Evolutionary conservation across 345 rosid genomes (phyloP), one percentile per base, ranked within the genome.

Genomic region (Noccaea bulbosa): DNA sequence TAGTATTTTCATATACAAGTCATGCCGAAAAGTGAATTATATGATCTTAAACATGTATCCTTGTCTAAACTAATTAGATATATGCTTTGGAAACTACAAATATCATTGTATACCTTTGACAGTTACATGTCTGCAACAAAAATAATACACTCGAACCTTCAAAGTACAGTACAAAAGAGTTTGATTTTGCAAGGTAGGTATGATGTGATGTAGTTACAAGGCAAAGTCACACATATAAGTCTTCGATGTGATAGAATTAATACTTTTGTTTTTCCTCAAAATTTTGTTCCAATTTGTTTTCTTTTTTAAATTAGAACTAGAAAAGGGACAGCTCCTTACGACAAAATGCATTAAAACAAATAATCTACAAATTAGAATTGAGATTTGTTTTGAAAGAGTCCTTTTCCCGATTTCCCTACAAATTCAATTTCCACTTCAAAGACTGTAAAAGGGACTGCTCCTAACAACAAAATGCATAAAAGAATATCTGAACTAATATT

Each of bases 201-300:
- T 73, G 71, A 58, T 73, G 54, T 73, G 67, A 73, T 58, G 46
- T 72, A 38, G 50, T 45, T 64, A 56, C 32, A 56, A 56, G 38
- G 66, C 38, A 7, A 2, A 54, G 64, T 53, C 53, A 45, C 58
- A 30, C 65, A 65, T 38, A 46, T 72, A 45, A 65, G 8, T 22
- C 30, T 57, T 11, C 5, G 33, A n/a, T 48, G 20, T 48, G 20
- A 38, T 65, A 16, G 35, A 16, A 65, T 17, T 16, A 2, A 7
- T 3, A 35, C 6, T 20, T 53, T 1, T 9, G 15, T 24, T 20
- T 24, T 47, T 11, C 48, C 39, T 12, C 16, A 70, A 16, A 39
- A 14, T 24, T 64, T 43, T 35, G 15, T 65, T 14, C 65, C 16
- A 11, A 54, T 53, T 46, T 4, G 22, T 27, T 27, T 27, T 27